phyloP scores from a whole-genome alignment of 495 filamentous ascomycete species.

The Xylaria scruposa region DNA sequence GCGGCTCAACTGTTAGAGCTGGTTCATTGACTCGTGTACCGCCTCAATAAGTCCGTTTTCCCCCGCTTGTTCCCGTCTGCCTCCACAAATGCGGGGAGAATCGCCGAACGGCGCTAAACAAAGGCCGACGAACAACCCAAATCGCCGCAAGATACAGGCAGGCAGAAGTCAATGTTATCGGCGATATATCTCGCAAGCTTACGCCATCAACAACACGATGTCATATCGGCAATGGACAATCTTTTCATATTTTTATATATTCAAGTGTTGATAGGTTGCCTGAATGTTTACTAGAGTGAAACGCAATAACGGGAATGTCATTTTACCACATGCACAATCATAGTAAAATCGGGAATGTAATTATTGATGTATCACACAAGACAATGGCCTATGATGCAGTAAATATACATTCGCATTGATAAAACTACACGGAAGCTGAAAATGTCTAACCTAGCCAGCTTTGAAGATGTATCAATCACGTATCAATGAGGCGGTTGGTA shows the following conservation, averaged over 20 bases:
- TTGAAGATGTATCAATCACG: background rate
- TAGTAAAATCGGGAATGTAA: background rate
- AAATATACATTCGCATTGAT: background rate
- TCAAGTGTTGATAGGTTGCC: too few relatives aligned
- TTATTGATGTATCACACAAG: background rate
- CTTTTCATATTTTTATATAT: too few relatives aligned
- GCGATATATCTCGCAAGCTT: background rate
- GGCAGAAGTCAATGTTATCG: background rate
- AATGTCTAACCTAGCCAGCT: background rate
- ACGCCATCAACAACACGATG: background rate
- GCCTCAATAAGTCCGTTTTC: conserved; percentile 5
- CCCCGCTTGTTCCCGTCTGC: background rate
- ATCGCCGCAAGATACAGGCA: background rate
- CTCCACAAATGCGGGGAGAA: background rate
- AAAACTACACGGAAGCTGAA: background rate
- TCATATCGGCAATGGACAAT: background rate
- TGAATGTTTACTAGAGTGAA: too few relatives aligned
- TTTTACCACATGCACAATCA: background rate
- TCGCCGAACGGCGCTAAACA: conserved; percentile 14
- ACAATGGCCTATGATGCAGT: background rate
- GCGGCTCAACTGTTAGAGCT: background rate
- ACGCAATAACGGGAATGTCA: too few relatives aligned
- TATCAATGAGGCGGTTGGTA: background rate
- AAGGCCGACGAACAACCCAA: background rate
- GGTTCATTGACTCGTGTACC: background rate